These are phyloP conservation scores for Sporothrix variecibatus DNA, from an alignment of 2,329 filamentous ascomycete genomes.

Conservation along the genomic window DNA sequence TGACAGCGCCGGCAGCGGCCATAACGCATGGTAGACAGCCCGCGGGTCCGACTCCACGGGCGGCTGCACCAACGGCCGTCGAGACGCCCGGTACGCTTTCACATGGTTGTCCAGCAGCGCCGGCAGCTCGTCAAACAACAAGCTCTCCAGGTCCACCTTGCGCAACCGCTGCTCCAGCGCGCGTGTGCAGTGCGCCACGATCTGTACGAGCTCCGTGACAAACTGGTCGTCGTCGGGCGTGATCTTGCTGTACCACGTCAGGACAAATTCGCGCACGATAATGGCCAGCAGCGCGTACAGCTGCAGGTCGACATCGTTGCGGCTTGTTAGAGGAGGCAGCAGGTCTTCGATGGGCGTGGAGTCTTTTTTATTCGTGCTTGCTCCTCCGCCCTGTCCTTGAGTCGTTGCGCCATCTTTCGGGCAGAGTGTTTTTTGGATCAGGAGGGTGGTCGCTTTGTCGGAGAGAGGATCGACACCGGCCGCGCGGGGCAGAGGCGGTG, in stretches of 20 bases:
- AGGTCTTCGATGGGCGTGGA: conserved; percentile 73
- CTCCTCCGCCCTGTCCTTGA: neutral
- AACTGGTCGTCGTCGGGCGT: conserved; percentile 88
- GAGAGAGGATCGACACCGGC: conserved; percentile 58
- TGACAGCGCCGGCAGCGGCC: conserved; percentile 76
- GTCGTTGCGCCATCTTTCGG: conserved; percentile 56
- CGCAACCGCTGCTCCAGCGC: conserved; percentile 84
- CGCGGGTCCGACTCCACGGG: conserved; percentile 64
- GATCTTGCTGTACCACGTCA: conserved; percentile 90
- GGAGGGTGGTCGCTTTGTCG: conserved; percentile 74
- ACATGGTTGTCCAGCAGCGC: conserved; percentile 79
- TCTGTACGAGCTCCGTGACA: conserved; percentile 81
- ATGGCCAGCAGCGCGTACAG: conserved; percentile 91
- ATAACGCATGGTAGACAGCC: conserved; percentile 79
- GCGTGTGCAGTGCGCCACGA: conserved; percentile 89
- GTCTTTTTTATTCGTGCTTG: conserved; percentile 23
- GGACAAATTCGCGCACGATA: conserved; percentile 84
- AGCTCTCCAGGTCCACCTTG: conserved; percentile 76
- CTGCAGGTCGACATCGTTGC: conserved; percentile 89
- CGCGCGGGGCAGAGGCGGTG: conserved; percentile 34
- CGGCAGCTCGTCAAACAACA: conserved; percentile 86
- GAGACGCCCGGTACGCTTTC: conserved; percentile 72
- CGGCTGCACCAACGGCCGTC: conserved; percentile 57
- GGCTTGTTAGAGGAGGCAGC: conserved; percentile 87
- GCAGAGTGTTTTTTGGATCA: conserved; percentile 84